These are phyloP conservation scores for Alternaria infectoria DNA, from an alignment of 2,329 filamentous ascomycete species.

Conservation along the genomic window DNA sequence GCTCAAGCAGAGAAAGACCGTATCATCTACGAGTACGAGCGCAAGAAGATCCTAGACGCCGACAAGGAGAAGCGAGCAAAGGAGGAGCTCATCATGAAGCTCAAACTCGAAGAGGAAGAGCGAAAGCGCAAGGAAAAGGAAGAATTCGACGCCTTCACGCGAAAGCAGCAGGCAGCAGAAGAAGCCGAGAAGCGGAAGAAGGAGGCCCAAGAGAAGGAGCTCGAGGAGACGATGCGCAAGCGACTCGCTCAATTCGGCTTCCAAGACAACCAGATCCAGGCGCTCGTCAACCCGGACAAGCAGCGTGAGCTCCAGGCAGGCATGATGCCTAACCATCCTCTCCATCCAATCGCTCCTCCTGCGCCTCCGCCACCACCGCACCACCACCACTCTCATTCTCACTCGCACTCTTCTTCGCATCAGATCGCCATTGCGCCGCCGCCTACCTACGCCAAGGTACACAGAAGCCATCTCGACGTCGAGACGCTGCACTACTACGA, in stretches of 20 bases:
- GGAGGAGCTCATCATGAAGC: slow-evolving; percentile 48
- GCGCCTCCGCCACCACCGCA: background rate
- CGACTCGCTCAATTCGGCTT: slow-evolving; percentile 54
- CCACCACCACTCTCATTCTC: background rate
- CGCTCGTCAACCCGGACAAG: slow-evolving; percentile 56
- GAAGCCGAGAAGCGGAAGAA: slow-evolving; percentile 51
- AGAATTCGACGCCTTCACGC: slow-evolving; percentile 50
- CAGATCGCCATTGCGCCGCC: slow-evolving; percentile 29
- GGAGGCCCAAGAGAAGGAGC: slow-evolving; percentile 48
- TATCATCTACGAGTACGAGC: slow-evolving; percentile 46
- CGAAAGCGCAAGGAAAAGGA: slow-evolving; percentile 52
- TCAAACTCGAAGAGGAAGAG: slow-evolving; percentile 49
- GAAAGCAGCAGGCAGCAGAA: slow-evolving; percentile 50
- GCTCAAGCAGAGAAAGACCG: slow-evolving; percentile 40
- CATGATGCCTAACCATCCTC: slow-evolving; percentile 39
- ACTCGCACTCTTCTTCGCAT: background rate
- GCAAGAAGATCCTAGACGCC: slow-evolving; percentile 44
- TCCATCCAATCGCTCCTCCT: slow-evolving; percentile 23
- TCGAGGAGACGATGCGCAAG: slow-evolving; percentile 56
- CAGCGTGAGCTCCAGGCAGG: slow-evolving; percentile 47
- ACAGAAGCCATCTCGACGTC: slow-evolving; percentile 53
- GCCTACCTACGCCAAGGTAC: slow-evolving; percentile 57
- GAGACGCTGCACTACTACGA: slow-evolving; percentile 57
- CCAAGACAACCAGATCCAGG: slow-evolving; percentile 56
- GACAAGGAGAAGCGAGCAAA: slow-evolving; percentile 46